Evolutionary conservation across 805 yeast genomes (phyloP).

Genomic region (Metschnikowia bowlesiae): DNA sequence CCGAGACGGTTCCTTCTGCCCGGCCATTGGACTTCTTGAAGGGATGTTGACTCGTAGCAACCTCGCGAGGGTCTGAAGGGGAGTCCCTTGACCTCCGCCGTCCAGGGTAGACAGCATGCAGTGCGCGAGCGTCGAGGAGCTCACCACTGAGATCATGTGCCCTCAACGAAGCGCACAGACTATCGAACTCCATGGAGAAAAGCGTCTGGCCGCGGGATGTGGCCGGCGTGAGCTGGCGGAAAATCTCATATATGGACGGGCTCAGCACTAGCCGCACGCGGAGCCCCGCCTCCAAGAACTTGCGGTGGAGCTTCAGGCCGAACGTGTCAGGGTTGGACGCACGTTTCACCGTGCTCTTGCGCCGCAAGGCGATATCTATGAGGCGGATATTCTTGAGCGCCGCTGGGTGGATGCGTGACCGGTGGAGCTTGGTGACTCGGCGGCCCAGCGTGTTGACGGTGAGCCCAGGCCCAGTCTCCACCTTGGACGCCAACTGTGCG

Average conservation of each 20-base stretch:
- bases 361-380: slow-evolving; percentile 30
- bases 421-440: slow-evolving; percentile 8
- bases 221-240: slow-evolving; percentile 39
- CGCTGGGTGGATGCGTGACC: slow-evolving; percentile 16
- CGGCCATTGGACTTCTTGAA: no score
- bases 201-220: slow-evolving; percentile 20
- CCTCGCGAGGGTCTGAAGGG: no score
- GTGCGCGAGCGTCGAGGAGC: background rate
- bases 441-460: slow-evolving; percentile 8
- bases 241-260: slow-evolving; percentile 40
- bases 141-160: background rate
- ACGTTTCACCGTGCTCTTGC: slow-evolving; percentile 24
- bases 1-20: no score
- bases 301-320: slow-evolving; percentile 31
- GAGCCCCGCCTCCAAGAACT: slow-evolving; percentile 49
- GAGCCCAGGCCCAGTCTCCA: slow-evolving; percentile 2
- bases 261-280: slow-evolving; percentile 46
- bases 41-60: no score
- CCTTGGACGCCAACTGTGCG: slow-evolving; percentile 1
- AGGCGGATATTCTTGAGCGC: slow-evolving; percentile 15
- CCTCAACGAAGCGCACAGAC: background rate
- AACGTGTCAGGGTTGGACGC: slow-evolving; percentile 8
- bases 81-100: no score
- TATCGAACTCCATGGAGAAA: slow-evolving; percentile 6
- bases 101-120: background rate